Base-by-base conservation (phyloP, 352 stramenopile genomes). In the Elongisporangium prolatum region DNA sequence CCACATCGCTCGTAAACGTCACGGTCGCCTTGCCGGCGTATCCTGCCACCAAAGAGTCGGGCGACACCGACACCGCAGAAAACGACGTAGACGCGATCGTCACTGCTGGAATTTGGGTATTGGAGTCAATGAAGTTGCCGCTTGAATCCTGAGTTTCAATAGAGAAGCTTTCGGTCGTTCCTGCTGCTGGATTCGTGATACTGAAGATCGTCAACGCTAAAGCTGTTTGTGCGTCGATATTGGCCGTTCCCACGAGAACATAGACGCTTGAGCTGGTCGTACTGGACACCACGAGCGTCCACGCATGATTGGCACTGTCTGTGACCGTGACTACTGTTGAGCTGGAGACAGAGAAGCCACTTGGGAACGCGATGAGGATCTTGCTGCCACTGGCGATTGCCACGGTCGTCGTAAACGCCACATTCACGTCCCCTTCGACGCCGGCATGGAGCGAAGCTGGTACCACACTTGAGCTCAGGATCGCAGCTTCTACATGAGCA, bases 1-100 rank as follows among this genome's bases (percentile, higher is more conserved):
- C 47, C 20, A 82, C 71, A 3, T 49, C 67, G 14, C 59, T 82
- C 37, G 61, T 81, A 51, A 86, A 82, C 24, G 63, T 22, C 6
- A 84, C 65, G 1, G 65, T 69, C 9, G 57, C 59, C 8, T 50
- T 61, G 1, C 71, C 67, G 7, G 40, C 50, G 48, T 65, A 63
- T 11, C 71, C 76, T 1, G 64, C 76, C 5, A 71, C 57, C 21
- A 71, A 37, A 14, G 59, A 70, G n/a, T 73, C 67, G 7, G 67
- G 67, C 8, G 48, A 40, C 24, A 82, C 60, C 13, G 25, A 47
- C 3, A 52, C 64, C 1, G 7, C 2, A 3, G 54, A 38, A 48
- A 82, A 65, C 16, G 52, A 37, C 1, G 61, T 61, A 0, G n/a
- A 50, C 1, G 8, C n/a, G 13, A 82, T 79, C 0, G n/a, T 56